A percentile compares a stretch with the other conserved stretches of the same genome.
Evolutionary conservation across 225 moss, liverwort and hornwort genomes (phyloP).

Genomic region (Takakia lepidozioides): DNA sequence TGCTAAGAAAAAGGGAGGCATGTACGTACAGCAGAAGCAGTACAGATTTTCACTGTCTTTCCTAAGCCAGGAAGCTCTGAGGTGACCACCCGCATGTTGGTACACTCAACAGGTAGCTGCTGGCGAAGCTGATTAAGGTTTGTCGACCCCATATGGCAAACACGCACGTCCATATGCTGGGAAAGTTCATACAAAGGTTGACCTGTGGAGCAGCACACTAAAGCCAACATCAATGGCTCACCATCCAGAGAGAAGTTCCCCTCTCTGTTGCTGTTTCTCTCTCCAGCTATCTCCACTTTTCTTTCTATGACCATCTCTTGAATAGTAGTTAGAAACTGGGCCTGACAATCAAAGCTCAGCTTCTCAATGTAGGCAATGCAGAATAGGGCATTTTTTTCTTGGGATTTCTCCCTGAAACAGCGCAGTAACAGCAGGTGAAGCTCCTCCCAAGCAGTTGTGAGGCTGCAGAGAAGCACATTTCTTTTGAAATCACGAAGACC

Average conservation of each 20-base stretch:
- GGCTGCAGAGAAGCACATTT: slow-evolving; percentile 44
- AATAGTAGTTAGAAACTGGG: slow-evolving; percentile 33
- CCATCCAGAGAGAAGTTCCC: too few species aligned
- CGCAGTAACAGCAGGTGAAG: slow-evolving; percentile 48
- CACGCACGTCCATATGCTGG: slow-evolving; percentile 35
- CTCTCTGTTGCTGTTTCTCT: too few species aligned
- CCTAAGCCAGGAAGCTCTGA: slow-evolving; percentile 52
- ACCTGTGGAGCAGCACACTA: slow-evolving; percentile 54
- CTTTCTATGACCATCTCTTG: slow-evolving; percentile 37
- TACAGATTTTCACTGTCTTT: slow-evolving; percentile 32
- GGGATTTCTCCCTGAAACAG: slow-evolving; percentile 25
- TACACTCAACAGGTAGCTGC: slow-evolving; percentile 44
- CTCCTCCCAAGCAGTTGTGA: slow-evolving; percentile 50
- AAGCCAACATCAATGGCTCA: slow-evolving; percentile 39
- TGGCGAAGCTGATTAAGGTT: slow-evolving; percentile 21
- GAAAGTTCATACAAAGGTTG: slow-evolving; percentile 37
- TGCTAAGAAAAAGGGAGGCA: too few species aligned
- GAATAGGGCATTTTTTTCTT: slow-evolving; percentile 20
- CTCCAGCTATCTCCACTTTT: too few species aligned
- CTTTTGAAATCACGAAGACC: slow-evolving; percentile 31
- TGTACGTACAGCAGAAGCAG: slow-evolving; percentile 28
- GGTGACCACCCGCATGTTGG: slow-evolving; percentile 38
- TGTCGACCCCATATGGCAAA: slow-evolving; percentile 34
- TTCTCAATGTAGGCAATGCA: slow-evolving; percentile 52
- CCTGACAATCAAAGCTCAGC: slow-evolving; percentile 38